These are phyloP conservation scores for Komagataella pseudopastoris DNA, from an alignment of 805 yeast species.

Conservation along the genomic window DNA sequence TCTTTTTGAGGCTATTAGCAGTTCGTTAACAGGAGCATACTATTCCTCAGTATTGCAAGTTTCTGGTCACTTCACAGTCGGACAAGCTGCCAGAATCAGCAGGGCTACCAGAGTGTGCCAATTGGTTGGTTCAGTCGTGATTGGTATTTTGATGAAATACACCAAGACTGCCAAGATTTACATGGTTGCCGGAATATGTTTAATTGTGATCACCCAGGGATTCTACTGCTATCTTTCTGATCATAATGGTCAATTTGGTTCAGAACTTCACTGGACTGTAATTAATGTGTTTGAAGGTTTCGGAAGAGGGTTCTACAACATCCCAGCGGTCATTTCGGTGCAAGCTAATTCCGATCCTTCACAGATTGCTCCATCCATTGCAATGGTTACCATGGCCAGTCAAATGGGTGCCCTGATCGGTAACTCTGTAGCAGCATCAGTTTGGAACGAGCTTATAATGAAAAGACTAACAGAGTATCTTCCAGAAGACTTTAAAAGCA, in stretches of 20 bases:
- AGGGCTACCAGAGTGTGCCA: not conserved
- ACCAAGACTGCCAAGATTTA: not conserved
- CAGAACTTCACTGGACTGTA: not conserved
- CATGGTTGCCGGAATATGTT: not conserved
- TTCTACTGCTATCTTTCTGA: not conserved
- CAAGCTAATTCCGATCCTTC: not conserved
- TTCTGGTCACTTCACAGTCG: not conserved
- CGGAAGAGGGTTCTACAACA: not conserved
- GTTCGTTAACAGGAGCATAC: not conserved
- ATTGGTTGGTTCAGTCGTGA: not conserved
- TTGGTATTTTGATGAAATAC: not conserved
- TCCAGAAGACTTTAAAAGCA: not conserved
- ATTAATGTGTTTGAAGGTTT: not conserved
- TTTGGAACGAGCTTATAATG: not conserved
- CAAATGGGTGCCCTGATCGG: not conserved
- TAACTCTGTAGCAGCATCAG: not conserved
- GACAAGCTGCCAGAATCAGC: not conserved
- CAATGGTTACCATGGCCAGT: not conserved
- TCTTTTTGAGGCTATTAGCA: not conserved
- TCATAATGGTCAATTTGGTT: not conserved
- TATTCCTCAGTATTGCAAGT: not conserved
- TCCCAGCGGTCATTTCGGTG: not conserved
- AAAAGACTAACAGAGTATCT: not conserved
- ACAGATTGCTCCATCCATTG: not conserved
- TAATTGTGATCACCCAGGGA: not conserved